Percentiles rank a stretch among this genome's conserved stretches.
These are phyloP conservation scores for Chondrus crispus DNA, from an alignment of 23 red algal species.

Conservation along the genomic window DNA sequence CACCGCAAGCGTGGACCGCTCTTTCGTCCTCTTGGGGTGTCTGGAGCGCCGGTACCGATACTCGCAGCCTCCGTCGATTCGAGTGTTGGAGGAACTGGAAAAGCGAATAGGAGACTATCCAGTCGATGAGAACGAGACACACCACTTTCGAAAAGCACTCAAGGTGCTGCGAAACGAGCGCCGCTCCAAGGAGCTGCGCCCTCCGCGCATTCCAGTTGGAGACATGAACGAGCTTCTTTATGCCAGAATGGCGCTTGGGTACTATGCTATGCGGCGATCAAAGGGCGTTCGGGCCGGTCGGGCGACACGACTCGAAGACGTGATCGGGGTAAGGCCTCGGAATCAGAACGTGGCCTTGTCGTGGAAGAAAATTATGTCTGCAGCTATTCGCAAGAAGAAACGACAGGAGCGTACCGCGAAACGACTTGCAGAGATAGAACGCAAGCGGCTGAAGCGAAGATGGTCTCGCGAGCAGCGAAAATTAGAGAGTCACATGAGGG, in stretches of 20 bases:
- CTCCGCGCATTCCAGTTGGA: slow-evolving; percentile 32
- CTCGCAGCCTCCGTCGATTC: neutral
- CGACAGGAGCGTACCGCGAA: neutral
- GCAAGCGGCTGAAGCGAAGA: slow-evolving; percentile 34
- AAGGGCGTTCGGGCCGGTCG: neutral
- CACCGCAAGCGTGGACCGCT: neutral
- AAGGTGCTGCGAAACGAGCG: neutral
- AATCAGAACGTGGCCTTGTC: slow-evolving; percentile 26
- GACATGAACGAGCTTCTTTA: neutral
- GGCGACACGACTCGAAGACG: neutral
- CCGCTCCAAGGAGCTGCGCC: neutral
- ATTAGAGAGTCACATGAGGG: neutral
- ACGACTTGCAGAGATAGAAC: neutral
- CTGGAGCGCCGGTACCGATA: neutral
- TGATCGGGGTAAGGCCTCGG: slow-evolving; percentile 21
- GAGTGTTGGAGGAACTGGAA: slow-evolving; percentile 10
- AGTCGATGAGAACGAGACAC: neutral
- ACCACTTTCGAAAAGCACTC: slow-evolving; percentile 18
- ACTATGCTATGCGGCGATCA: neutral
- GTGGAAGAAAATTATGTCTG: slow-evolving; percentile 41
- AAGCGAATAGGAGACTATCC: slow-evolving; percentile 1
- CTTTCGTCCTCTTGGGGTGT: slow-evolving; percentile 30
- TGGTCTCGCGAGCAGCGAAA: neutral
- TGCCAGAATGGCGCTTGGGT: slow-evolving; percentile 46
- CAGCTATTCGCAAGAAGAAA: slow-evolving; percentile 36